Evolutionary conservation across 352 stramenopile species (phyloP), one percentile per base, ranked within the genome.

Genomic region (Phytophthora melonis): DNA sequence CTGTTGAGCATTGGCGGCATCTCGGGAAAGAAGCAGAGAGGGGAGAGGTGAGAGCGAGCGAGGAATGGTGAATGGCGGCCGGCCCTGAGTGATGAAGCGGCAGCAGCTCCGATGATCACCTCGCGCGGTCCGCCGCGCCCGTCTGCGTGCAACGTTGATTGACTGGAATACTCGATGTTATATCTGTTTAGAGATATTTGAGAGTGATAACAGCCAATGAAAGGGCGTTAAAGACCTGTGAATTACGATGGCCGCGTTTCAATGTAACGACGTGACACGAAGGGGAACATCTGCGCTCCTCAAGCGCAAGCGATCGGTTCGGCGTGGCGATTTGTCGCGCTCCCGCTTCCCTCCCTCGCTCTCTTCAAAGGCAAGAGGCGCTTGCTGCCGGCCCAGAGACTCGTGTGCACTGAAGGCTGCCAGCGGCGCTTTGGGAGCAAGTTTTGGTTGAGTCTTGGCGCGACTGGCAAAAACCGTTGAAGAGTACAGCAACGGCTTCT

Each of bases 1-100:
- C 67, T 74, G 71, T 79, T 79, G 63, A 77, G 66, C 66, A 81
- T 81, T 7, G 72, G 68, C 23, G 71, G 54, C 66, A 78, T 75
- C 32, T 36, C 47, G 55, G 45, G 34, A 30, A 30, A 30, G 25
- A 43, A 3, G 25, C 6, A 25, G 23, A 16, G 8, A 19, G 41
- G 21, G 54, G 36, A 5, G 53, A 59, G 55, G 11, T 65, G 60
- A 43, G 45, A 23, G 18, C 32, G 32, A 36, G 7, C 32, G 32
- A 36, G 7, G 32, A 36, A 23, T 23, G 56, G 36, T 68, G 52
- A 53, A 36, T 63, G 52, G 36, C 18, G 11, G 5, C 16, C 39
- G 39, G 43, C 18, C 43, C 18, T 9, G 25, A 41, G 53, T 52
- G 43, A 53, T 68, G 61, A 65, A 57, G 53, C n/a, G 52, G 21